Evolutionary conservation across 306 rosid species (phyloP), one percentile per base, ranked within the genome.

Genomic region (Luffa acutangula): DNA sequence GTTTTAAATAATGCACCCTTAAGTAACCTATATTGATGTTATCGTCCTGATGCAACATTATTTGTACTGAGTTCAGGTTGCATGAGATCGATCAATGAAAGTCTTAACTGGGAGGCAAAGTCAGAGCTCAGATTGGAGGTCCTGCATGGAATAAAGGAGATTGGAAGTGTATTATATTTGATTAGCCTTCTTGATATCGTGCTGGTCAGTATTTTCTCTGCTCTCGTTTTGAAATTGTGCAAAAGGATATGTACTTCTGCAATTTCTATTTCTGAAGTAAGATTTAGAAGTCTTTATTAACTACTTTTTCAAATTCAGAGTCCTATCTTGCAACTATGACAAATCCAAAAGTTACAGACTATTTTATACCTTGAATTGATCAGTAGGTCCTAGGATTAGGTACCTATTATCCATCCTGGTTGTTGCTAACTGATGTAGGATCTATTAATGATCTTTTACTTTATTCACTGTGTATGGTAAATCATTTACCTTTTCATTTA

Each of bases 121-220:
- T 72, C 91, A 72, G 97, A 92, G 86, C 88, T 95, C 71, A 95
- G 93, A 88, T 81, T 87, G 21, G 97, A 95, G 88, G 95, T 95
- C 87, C 96, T 95, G 75, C 90, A 88, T 71, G 97, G 93, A 78
- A 92, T 95, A 75, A 95, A 95, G 86, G 98, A 95, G 92, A 95
- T 91, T 80, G 98, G 98, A 89, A 95, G 98, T 83, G 93, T 92
- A 74, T 79, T 92, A 67, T 95, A 95, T 81, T 95, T 96, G 95
- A 89, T 91, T 89, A 97, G 98, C 73, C 93, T 95, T 80, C 92
- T 95, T 81, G 98, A 95, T 87, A 89, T 92, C 59, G 97, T 92
- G 78, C 83, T 95, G 98, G 98, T 95, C 67, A 75, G 97, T 91
- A 81, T 77, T 57, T 71, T 57, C 17, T 45, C 45, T 36, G 15